Evolutionary conservation across 179 eudicot species (phyloP).

Genomic region (Patellifolia procumbens): DNA sequence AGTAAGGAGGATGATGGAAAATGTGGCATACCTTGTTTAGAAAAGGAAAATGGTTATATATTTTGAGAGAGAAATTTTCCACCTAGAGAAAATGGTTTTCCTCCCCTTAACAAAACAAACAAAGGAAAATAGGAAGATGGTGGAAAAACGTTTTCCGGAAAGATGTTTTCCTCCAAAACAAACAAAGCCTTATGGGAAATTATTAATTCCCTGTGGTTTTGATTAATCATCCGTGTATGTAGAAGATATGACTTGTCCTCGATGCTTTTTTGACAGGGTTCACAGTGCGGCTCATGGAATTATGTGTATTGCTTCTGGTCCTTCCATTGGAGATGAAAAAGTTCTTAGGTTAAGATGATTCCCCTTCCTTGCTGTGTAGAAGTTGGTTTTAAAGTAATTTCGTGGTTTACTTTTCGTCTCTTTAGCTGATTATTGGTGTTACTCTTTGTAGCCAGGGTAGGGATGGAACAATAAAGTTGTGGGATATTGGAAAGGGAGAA

Average conservation of each 20-base stretch:
- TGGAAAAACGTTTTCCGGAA: too few species aligned
- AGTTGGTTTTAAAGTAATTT: background rate
- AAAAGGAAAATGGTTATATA: too few species aligned
- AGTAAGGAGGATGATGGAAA: too few species aligned
- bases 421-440: slow-evolving; percentile 14
- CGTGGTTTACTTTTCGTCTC: background rate
- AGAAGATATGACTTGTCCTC: background rate
- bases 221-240: background rate
- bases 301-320: slow-evolving; percentile 56
- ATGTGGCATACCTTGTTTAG: too few species aligned
- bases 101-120: too few species aligned
- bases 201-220: background rate
- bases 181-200: background rate
- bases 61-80: too few species aligned
- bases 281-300: slow-evolving; percentile 85
- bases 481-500: slow-evolving; percentile 77
- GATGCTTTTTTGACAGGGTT: slow-evolving; percentile 43
- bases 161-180: too few species aligned
- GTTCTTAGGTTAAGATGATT: slow-evolving; percentile 51
- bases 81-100: too few species aligned
- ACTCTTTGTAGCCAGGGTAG: slow-evolving; percentile 71
- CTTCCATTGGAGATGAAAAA: slow-evolving; percentile 54
- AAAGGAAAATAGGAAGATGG: too few species aligned
- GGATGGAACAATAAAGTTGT: slow-evolving; percentile 80
- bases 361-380: background rate